Evolutionary conservation across 2,329 filamentous ascomycete species (phyloP).

Genomic region (Keithomyces neogunnii): DNA sequence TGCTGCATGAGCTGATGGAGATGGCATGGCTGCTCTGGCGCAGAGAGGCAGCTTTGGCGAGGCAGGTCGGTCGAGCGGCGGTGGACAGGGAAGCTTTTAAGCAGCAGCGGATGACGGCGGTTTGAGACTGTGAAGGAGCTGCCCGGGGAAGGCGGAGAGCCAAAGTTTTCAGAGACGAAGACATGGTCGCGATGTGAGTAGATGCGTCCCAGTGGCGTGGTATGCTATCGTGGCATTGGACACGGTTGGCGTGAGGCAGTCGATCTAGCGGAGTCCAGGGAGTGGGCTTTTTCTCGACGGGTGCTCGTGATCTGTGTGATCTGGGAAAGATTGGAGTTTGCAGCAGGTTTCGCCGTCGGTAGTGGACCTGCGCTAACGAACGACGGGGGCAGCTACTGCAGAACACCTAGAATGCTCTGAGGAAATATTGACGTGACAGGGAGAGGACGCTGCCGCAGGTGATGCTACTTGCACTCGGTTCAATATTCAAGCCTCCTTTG

Average conservation of each 20-base stretch:
- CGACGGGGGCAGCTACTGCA: no score
- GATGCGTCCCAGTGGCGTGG: neutral
- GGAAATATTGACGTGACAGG: no score
- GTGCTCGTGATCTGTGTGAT: neutral
- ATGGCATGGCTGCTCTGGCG: conserved; percentile 5
- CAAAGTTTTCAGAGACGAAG: conserved; percentile 22
- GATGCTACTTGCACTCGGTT: no score
- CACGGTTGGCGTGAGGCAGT: neutral
- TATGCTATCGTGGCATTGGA: neutral
- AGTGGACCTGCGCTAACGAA: no score
- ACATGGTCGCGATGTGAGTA: conserved; percentile 13
- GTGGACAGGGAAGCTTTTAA: conserved; percentile 22
- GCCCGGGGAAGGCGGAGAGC: conserved; percentile 22
- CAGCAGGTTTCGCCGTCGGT: no score
- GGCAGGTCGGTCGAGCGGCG: conserved; percentile 12
- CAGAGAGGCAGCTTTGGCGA: conserved; percentile 12
- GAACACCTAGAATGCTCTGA: no score
- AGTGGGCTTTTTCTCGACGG: neutral
- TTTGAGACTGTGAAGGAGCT: conserved; percentile 11
- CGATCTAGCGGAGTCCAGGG: neutral
- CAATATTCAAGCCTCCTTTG: no score
- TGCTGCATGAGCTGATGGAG: neutral
- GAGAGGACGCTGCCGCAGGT: no score
- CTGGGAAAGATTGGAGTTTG: neutral
- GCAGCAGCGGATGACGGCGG: conserved; percentile 16